A percentile compares a stretch with the other conserved stretches of the same genome.
These are phyloP conservation scores for Coffea humblotiana DNA, from an alignment of 305 asterid species.

Conservation along the genomic window DNA sequence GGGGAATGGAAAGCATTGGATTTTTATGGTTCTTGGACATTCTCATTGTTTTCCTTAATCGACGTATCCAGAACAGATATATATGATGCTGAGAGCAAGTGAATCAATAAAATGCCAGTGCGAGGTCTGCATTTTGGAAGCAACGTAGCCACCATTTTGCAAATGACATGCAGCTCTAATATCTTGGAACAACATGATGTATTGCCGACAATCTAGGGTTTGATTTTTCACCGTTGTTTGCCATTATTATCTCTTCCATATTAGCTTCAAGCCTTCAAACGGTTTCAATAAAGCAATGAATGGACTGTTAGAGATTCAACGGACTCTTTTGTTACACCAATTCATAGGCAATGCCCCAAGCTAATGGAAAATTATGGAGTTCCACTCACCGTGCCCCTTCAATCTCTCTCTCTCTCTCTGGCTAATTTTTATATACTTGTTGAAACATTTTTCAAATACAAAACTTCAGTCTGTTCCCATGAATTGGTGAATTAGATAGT, in stretches of 20 bases:
- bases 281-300: constrained; percentile 1
- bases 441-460: no score
- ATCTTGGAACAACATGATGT: neutral
- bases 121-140: constrained; percentile 3
- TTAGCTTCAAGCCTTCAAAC: neutral
- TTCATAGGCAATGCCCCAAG: no score
- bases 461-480: no score
- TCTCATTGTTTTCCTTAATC: constrained; percentile 24
- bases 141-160: neutral
- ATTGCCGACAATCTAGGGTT: neutral
- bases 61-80: constrained; percentile 32
- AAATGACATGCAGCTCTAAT: neutral
- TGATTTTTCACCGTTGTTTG: neutral
- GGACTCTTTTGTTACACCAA: no score
- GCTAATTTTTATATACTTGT: no score
- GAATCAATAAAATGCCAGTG: constrained; percentile 7
- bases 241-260: neutral
- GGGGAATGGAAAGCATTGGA: neutral
- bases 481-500: no score
- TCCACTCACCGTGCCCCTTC: no score
- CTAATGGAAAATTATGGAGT: no score
- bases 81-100: constrained; percentile 45
- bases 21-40: neutral
- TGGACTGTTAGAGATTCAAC: neutral
- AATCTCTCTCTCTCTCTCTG: no score